Evolutionary conservation across 2,329 filamentous ascomycete species (phyloP).

Genomic region (Colletotrichum sp.): DNA sequence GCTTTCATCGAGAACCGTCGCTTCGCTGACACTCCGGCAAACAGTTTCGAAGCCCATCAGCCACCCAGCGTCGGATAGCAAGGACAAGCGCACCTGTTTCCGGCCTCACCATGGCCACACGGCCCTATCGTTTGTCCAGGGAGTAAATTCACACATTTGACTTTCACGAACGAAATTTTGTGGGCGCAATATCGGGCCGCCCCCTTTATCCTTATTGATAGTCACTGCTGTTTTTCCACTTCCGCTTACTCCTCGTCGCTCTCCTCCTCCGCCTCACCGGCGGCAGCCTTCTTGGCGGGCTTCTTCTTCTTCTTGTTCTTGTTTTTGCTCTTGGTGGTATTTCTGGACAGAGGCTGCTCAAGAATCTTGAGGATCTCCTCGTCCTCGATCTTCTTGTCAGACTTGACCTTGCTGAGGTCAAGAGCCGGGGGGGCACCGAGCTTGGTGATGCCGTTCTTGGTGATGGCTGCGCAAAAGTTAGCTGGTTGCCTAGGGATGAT

Average conservation of each 20-base stretch:
- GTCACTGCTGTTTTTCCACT: background rate
- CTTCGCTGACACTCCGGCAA: background rate
- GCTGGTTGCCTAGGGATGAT: background rate
- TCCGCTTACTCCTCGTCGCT: slow-evolving; percentile 39
- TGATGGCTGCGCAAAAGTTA: slow-evolving; percentile 70
- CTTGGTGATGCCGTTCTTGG: slow-evolving; percentile 94
- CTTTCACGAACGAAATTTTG: slow-evolving; percentile 17
- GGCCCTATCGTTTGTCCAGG: slow-evolving; percentile 6
- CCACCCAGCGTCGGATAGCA: slow-evolving; percentile 26
- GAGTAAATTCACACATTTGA: slow-evolving; percentile 16
- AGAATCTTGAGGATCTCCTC: slow-evolving; percentile 95
- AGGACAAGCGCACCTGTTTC: slow-evolving; percentile 23
- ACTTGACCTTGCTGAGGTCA: slow-evolving; percentile 84
- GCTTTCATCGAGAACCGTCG: background rate
- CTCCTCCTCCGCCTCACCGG: slow-evolving; percentile 32
- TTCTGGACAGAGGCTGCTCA: slow-evolving; percentile 83
- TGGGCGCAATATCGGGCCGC: slow-evolving; percentile 9
- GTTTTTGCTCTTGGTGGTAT: slow-evolving; percentile 94
- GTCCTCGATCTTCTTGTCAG: slow-evolving; percentile 97
- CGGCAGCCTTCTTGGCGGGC: slow-evolving; percentile 50
- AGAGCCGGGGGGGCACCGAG: slow-evolving; percentile 77
- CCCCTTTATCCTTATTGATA: slow-evolving; percentile 15
- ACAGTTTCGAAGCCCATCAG: background rate
- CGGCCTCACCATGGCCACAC: slow-evolving; percentile 9
- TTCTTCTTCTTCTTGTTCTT: slow-evolving; percentile 76